phyloP scores from a whole-genome alignment of 208 protist genomes.

The Crithidia acanthocephali region DNA sequence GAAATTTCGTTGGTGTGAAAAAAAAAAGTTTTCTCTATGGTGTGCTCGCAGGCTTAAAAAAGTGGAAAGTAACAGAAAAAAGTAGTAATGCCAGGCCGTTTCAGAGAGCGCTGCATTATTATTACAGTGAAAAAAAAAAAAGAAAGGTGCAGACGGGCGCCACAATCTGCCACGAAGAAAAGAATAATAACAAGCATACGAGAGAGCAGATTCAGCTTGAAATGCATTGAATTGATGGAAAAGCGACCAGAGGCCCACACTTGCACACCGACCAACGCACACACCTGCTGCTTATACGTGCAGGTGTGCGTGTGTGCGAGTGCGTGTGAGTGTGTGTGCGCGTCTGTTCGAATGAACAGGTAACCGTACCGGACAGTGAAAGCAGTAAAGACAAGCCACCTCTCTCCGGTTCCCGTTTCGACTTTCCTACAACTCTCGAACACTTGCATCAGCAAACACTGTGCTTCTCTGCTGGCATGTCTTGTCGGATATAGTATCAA shows the following conservation, averaged over 20 bases:
- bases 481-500: no score
- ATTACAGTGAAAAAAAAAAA: background rate
- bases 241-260: no score
- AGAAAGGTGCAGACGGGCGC: background rate
- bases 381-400: background rate
- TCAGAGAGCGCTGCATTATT: background rate
- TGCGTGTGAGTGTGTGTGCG: no score
- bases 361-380: no score
- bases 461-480: no score
- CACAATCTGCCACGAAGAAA: background rate
- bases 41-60: slow-evolving; percentile 1
- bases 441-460: no score
- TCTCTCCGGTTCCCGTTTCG: background rate
- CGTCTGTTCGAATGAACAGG: no score
- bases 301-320: background rate
- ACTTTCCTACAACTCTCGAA: no score
- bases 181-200: background rate
- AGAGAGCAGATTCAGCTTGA: no score
- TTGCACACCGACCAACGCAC: background rate
- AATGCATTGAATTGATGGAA: no score
- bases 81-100: background rate
- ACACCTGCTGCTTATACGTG: background rate
- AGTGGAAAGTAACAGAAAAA: background rate
- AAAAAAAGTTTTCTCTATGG: slow-evolving; percentile 5
- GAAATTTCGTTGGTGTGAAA: background rate